Percentiles rank a stretch among this genome's conserved stretches.
Evolutionary conservation across 2,329 filamentous ascomycete species (phyloP).

Genomic region (Sporothrix inflata): DNA sequence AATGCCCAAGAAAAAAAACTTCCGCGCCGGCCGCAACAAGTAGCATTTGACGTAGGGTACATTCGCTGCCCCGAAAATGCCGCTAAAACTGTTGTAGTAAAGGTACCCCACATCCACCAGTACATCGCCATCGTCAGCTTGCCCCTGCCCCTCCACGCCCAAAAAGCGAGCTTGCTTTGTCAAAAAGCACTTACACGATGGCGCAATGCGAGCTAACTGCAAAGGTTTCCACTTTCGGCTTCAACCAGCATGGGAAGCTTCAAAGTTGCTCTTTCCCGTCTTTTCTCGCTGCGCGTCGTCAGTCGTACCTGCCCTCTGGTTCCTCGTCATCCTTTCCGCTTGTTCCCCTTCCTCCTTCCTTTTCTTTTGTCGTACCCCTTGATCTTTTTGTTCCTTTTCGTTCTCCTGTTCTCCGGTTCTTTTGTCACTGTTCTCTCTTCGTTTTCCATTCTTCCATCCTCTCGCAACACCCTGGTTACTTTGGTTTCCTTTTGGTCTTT

Average conservation of each 20-base stretch:
- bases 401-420: not conserved
- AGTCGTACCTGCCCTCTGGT: constrained; percentile 10
- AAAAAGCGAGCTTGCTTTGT: constrained; percentile 23
- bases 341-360: not conserved
- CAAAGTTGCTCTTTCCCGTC: constrained; percentile 20
- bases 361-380: not conserved
- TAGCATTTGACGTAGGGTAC: constrained; percentile 7
- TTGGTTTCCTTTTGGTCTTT: not conserved
- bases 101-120: not conserved
- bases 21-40: not conserved
- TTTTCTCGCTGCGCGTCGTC: not conserved
- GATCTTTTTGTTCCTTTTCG: not conserved
- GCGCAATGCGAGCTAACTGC: constrained; percentile 35
- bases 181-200: constrained; percentile 32
- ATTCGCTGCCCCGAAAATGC: not conserved
- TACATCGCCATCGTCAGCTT: constrained; percentile 11
- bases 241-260: constrained; percentile 16
- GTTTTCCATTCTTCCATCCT: not conserved
- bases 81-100: not conserved
- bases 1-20: constrained; percentile 11
- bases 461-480: constrained; percentile 2
- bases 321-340: constrained; percentile 1
- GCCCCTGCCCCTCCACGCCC: constrained; percentile 8
- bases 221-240: constrained; percentile 28
- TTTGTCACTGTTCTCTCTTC: not conserved